These are phyloP conservation scores for Cicer yamashitae DNA, from an alignment of 306 rosid genomes.

Conservation along the genomic window DNA sequence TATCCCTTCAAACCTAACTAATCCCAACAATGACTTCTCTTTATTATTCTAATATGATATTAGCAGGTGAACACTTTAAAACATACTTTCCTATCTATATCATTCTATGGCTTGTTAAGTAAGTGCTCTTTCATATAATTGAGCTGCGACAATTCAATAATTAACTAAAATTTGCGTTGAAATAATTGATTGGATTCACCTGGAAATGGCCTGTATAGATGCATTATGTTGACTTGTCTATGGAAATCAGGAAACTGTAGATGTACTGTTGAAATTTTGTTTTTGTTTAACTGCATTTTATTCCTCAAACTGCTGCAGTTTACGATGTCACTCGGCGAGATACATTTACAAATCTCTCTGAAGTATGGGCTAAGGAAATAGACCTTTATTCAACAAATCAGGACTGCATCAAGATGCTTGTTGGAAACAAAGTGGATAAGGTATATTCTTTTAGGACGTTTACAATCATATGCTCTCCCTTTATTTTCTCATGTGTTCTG, in stretches of 20 bases:
- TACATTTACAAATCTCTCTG: constrained; percentile 87
- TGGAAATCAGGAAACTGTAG: constrained; percentile 10
- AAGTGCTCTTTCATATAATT: constrained; percentile 10
- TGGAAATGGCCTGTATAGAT: constrained; percentile 22
- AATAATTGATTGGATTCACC: constrained; percentile 4
- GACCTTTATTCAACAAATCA: constrained; percentile 94
- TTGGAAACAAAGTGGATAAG: constrained; percentile 97
- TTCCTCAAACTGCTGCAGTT: constrained; percentile 52
- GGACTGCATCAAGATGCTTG: constrained; percentile 98
- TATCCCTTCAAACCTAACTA: not conserved
- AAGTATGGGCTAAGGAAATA: constrained; percentile 91
- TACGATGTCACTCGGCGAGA: constrained; percentile 93
- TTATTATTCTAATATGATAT: not conserved
- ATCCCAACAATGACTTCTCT: not conserved
- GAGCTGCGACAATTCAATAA: constrained; percentile 28
- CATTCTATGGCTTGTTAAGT: constrained; percentile 32
- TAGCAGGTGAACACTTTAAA: not conserved
- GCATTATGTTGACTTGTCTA: constrained; percentile 18
- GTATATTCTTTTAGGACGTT: constrained; percentile 51
- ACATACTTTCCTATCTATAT: constrained; percentile 15
- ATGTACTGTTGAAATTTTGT: constrained; percentile 16
- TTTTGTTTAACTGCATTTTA: constrained; percentile 27
- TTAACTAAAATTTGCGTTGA: constrained; percentile 15
- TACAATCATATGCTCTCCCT: not conserved
- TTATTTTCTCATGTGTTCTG: constrained; percentile 24